Conservation (phyloP, 371 early-diverging fungal species). For the Saksenaea oblongispora region DNA sequence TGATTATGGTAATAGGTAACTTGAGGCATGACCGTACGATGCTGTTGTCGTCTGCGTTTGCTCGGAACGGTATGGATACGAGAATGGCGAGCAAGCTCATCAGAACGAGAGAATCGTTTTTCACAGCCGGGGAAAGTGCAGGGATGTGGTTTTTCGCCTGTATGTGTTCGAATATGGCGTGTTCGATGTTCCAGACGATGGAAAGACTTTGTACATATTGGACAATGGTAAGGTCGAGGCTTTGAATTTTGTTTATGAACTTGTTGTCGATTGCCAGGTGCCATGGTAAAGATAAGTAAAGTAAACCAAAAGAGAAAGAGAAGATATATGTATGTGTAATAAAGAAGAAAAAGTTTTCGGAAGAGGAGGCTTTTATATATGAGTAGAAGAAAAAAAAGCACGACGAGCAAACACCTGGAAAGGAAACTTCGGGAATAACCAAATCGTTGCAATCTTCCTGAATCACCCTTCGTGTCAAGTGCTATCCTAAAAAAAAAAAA, state of each 20-base stretch:
- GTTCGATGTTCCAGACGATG: conserved; percentile 70
- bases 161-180: conserved; percentile 82
- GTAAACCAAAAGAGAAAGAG: background rate
- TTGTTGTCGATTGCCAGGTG: background rate
- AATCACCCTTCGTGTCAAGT: conserved; percentile 1
- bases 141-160: conserved; percentile 81
- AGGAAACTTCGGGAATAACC: background rate
- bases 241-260: background rate
- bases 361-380: background rate
- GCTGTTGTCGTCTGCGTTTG: conserved; percentile 14
- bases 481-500: conserved; percentile 1
- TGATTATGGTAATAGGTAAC: conserved; percentile 4
- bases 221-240: conserved; percentile 53
- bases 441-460: background rate
- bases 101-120: conserved; percentile 81
- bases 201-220: conserved; percentile 56
- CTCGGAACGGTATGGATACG: conserved; percentile 54
- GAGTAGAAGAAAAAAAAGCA: background rate
- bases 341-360: background rate
- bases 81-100: conserved; percentile 78
- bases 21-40: background rate
- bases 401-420: background rate
- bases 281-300: background rate
- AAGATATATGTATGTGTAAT: background rate
- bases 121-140: conserved; percentile 71